Base-by-base conservation (phyloP, 352 stramenopile species). In the Globisporangium polare region DNA sequence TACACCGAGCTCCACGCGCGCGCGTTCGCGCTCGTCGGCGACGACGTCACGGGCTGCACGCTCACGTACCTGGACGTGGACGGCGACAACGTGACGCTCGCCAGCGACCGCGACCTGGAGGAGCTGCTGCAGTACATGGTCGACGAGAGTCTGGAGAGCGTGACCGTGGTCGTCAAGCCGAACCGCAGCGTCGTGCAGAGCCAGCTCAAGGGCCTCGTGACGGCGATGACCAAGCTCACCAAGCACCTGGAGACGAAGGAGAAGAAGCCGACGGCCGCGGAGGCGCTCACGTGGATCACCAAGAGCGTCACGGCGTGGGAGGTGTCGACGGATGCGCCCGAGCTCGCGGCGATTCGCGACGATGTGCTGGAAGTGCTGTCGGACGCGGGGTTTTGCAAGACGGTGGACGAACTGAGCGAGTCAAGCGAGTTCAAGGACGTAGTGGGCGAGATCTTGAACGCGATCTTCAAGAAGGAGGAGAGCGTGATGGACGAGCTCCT, bases 161-260 rank as follows among this genome's bases (percentile, higher is more conserved):
- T 62, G 43, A 67, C 35, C 2, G 42, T 67, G 4, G 5, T 62
- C 5, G 60, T 66, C 8, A 62, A 60, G 22, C 42, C 18, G 42
- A 64, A 58, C 2, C 65, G 58, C 41, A 62, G 49, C 49, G 67
- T 68, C 17, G 51, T 82, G 59, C 72, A 80, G 61, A 68, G 59
- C 49, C 76, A 81, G 26, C 63, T 88, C 35, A 72, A 63, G 24
- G 73, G 69, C 3, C 61, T 89, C 8, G 75, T 86, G n/a, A 65
- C 76, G 17, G 77, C 77, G 33, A 77, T 89, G 62, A 66, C 74
- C 20, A 83, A 81, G 67, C 65, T 86, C 10, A 71, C 73, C 42
- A 64, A 72, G 42, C 63, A 80, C 57, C 57, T 66, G 60, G 56
- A 65, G 60, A 13, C 54, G 20, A 53, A 64, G 37, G 58, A 66